Base-by-base conservation (phyloP, 2,329 filamentous ascomycete genomes). In the Thelonectria blattea region DNA sequence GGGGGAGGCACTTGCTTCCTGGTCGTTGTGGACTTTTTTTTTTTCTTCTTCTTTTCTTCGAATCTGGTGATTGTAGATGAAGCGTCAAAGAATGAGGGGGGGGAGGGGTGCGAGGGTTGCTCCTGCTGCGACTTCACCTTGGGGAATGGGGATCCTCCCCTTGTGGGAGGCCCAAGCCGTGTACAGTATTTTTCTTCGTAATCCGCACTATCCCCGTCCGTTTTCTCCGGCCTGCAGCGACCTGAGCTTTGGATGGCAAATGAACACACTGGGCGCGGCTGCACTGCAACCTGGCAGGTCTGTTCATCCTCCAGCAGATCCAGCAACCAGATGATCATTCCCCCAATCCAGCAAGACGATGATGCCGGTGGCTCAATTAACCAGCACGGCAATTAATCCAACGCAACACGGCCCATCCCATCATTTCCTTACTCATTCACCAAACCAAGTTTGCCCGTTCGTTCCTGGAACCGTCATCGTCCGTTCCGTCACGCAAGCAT, bases 401-500 rank as follows among this genome's bases (percentile, higher is more conserved):
- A 45, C 17, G 20, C 42, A 10, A 14, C 41, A 54, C 46, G 42
- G 43, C 55, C 39, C 22, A 27, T 47, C 41, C 20, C 32, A 34
- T 15, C 24, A n/a, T 45, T 48, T 42, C 30, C 7, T 24, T 20
- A 27, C n/a, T 17, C 9, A 15, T 22, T 24, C 10, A 15, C 17
- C 42, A 34, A 27, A 17, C 24, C 24, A 48, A 48, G 37, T 17
- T 14, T 14, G 37, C 22, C 32, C 14, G 10, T 43, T 42, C 37
- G 39, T 52, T 52, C 34, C 30, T 45, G 43, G 17, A 17, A 39
- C 22, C 45, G 37, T 46, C 45, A 37, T 47, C 32, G 34, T 18
- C 41, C 4, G 27, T n/a, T 39, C 57, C 20, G 56, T 60, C 57
- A 55, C 57, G 57, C 57, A 60, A 60, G 22, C 32, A 47, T 34